Percentiles rank a stretch among this genome's conserved stretches.
These are phyloP conservation scores for Mortierella sp. DNA, from an alignment of 371 early-diverging fungal species.

Conservation along the genomic window DNA sequence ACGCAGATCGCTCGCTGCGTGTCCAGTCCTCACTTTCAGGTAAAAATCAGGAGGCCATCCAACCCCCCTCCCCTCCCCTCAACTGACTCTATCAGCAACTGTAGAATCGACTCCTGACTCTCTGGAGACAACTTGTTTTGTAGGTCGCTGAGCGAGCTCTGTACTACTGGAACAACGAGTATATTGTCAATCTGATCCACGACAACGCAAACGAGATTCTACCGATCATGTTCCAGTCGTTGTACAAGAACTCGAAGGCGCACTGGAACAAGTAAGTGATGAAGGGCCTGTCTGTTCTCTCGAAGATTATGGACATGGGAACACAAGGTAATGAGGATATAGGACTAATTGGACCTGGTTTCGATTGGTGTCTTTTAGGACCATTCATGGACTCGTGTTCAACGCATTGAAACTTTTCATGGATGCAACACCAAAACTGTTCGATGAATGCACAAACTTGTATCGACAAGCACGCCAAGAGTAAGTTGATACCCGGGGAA, in stretches of 20 bases:
- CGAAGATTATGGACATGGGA: too few species aligned
- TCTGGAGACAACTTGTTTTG: not conserved
- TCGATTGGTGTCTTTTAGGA: conserved; percentile 57
- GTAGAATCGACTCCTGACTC: too few species aligned
- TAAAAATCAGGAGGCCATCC: conserved; percentile 40
- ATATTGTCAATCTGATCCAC: conserved; percentile 91
- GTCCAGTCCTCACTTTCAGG: conserved; percentile 97
- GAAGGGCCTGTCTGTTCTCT: too few species aligned
- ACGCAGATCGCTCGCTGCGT: conserved; percentile 90
- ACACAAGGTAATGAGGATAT: not conserved
- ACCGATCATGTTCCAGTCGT: conserved; percentile 92
- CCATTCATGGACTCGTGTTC: conserved; percentile 93
- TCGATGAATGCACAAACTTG: conserved; percentile 87
- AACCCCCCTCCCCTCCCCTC: too few species aligned
- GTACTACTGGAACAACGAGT: conserved; percentile 97
- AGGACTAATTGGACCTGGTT: not conserved
- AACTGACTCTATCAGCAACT: too few species aligned
- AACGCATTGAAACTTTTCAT: conserved; percentile 93
- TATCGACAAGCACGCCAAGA: conserved; percentile 83
- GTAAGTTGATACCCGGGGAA: conserved; percentile 62
- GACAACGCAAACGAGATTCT: conserved; percentile 88
- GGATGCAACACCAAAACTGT: conserved; percentile 89
- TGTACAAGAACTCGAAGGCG: conserved; percentile 90
- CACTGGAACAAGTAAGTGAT: conserved; percentile 94
- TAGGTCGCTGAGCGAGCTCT: conserved; percentile 96